phyloP scores from a whole-genome alignment of 192 early-diverging fungal species.

The Piromyces finnis region DNA sequence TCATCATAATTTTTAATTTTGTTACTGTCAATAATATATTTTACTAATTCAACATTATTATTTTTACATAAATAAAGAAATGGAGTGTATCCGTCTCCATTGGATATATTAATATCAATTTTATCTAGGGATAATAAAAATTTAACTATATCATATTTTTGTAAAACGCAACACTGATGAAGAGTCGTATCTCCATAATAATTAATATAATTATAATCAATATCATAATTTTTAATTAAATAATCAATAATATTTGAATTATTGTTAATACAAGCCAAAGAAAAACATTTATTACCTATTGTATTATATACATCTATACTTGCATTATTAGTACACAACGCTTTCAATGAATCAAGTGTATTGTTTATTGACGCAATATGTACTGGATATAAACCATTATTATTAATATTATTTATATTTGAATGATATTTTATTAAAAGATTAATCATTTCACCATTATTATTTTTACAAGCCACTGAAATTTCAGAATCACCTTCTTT shows the following conservation, averaged over 20 bases:
- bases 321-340: background rate
- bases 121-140: background rate
- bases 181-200: background rate
- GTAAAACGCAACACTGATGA: background rate
- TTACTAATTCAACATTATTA: background rate
- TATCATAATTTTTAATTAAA: background rate
- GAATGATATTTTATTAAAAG: background rate
- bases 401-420: background rate
- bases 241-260: background rate
- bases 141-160: background rate
- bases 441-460: background rate
- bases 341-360: background rate
- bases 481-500: background rate
- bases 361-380: background rate
- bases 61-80: background rate
- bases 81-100: background rate
- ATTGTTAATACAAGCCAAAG: background rate
- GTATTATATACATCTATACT: background rate
- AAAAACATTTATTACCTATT: background rate
- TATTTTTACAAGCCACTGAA: background rate
- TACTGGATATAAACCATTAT: background rate
- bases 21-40: background rate
- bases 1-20: background rate
- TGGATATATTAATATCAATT: background rate
- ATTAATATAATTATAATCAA: background rate